phyloP scores from a whole-genome alignment of 2,329 filamentous ascomycete genomes.

The Scytalidium lignicola region DNA sequence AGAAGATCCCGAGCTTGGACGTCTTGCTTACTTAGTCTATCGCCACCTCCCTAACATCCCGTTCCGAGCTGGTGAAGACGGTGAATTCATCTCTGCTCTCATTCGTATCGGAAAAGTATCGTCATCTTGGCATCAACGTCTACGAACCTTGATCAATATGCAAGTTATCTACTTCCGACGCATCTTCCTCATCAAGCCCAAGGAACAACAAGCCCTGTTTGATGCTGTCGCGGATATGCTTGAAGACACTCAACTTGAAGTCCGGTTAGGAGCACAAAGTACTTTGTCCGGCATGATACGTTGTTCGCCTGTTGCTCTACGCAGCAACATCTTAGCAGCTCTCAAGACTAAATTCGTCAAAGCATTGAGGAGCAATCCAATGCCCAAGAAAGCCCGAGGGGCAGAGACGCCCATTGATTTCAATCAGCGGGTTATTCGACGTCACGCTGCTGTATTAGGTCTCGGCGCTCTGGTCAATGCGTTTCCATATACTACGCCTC shows the following conservation, averaged over 20 bases:
- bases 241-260: slow-evolving; percentile 84
- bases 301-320: slow-evolving; percentile 78
- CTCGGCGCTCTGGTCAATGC: slow-evolving; percentile 88
- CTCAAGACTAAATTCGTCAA: slow-evolving; percentile 76
- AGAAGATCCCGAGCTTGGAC: slow-evolving; percentile 93
- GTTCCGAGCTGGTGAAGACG: slow-evolving; percentile 80
- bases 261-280: slow-evolving; percentile 84
- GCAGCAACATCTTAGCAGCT: slow-evolving; percentile 68
- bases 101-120: slow-evolving; percentile 84
- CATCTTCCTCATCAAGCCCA: slow-evolving; percentile 74
- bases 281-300: slow-evolving; percentile 97
- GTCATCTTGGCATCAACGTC: slow-evolving; percentile 88
- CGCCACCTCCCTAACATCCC: slow-evolving; percentile 94
- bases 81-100: slow-evolving; percentile 76
- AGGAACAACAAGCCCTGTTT: slow-evolving; percentile 76
- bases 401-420: slow-evolving; percentile 66
- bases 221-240: slow-evolving; percentile 95
- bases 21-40: slow-evolving; percentile 93
- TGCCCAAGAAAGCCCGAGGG: slow-evolving; percentile 68
- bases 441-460: slow-evolving; percentile 88
- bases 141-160: slow-evolving; percentile 95
- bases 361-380: slow-evolving; percentile 74
- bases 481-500: slow-evolving; percentile 92
- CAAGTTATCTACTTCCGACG: slow-evolving; percentile 98
- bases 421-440: slow-evolving; percentile 71